Evolutionary conservation across 345 rosid species (phyloP), one percentile per base, ranked within the genome.

Genomic region (Physaria fendleri): DNA sequence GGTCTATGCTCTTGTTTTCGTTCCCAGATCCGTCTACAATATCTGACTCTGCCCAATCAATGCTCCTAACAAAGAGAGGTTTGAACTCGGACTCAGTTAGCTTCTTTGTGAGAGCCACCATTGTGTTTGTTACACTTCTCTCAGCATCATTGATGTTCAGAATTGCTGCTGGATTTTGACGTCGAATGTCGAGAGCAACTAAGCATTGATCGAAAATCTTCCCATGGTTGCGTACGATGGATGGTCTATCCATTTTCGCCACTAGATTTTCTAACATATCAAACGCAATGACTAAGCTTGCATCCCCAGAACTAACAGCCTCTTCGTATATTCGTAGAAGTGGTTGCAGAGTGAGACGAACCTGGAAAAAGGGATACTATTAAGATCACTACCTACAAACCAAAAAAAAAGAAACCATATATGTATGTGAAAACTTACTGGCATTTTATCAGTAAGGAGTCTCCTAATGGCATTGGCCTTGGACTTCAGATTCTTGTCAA

Each of bases 71-170:
- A 56, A 93, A 89, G 62, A 93, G 94, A 8, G 99, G 99, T 72
- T 72, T 89, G 76, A 93, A 93, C 92, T 85, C 86, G 8, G 78
- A 79, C 78, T 93, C 99, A 0, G 97, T 93, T 47, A 93, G 91
- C 65, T 89, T 93, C 90, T 85, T 93, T 20, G 94, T 87, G 68
- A 93, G 78, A 20, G 83, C 53, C 58, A 82, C 51, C 45, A 84
- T 72, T 28, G 92, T 76, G 47, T 61, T 74, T 38, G 83, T 71
- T n/a, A 93, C 80, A 58, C 82, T 87, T 73, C 69, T 72, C 65
- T 93, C 99, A 1, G 88, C 90, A 2, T 59, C 77, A 73, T 82
- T 74, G 27, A 93, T 75, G 54, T 80, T 57, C 69, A 69, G 69
- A 63, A 93, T 59, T 40, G 95, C 75, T 32, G 56, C 71, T 48